Evolutionary conservation across 352 stramenopile species (phyloP).

Genomic region (Globisporangium cylindrosporum): DNA sequence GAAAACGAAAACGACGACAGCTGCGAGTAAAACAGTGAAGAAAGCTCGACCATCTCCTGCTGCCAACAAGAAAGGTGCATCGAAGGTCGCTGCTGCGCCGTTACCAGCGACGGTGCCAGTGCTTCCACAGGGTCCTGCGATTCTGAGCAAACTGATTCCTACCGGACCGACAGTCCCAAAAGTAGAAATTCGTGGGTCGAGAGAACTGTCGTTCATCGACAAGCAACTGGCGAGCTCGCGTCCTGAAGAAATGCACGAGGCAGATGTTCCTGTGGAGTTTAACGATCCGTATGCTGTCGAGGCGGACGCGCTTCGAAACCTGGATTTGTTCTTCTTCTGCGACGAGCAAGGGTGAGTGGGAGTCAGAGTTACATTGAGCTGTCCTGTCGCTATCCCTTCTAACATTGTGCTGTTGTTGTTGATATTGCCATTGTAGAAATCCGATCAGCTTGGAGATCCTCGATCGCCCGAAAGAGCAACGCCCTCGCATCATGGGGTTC

Average conservation of each 20-base stretch:
- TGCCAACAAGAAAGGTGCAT: background rate
- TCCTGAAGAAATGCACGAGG: constrained; percentile 56
- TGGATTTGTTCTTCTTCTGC: constrained; percentile 87
- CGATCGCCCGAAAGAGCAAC: constrained; percentile 68
- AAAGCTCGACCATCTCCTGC: constrained; percentile 1
- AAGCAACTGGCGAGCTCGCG: constrained; percentile 20
- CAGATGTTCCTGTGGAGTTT: constrained; percentile 58
- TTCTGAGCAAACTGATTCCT: constrained; percentile 62
- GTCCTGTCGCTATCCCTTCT: background rate
- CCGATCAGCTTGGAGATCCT: constrained; percentile 79
- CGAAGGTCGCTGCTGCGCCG: constrained; percentile 4
- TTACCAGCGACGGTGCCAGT: background rate
- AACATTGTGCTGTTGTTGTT: background rate
- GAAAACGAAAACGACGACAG: constrained; percentile 21
- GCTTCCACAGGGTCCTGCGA: constrained; percentile 19
- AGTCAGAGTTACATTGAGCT: background rate
- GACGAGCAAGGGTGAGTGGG: constrained; percentile 71
- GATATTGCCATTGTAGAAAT: constrained; percentile 30
- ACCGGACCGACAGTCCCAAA: constrained; percentile 47
- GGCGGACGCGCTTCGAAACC: constrained; percentile 63
- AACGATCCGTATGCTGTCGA: constrained; percentile 66
- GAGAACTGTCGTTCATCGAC: constrained; percentile 50
- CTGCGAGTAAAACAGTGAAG: constrained; percentile 19
- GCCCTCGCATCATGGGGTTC: constrained; percentile 82
- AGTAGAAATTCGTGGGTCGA: constrained; percentile 58